Evolutionary conservation across 1,284 basidiomycete genomes (phyloP), one percentile per base, ranked within the genome.

Genomic region (Fomitopsis pinicola): DNA sequence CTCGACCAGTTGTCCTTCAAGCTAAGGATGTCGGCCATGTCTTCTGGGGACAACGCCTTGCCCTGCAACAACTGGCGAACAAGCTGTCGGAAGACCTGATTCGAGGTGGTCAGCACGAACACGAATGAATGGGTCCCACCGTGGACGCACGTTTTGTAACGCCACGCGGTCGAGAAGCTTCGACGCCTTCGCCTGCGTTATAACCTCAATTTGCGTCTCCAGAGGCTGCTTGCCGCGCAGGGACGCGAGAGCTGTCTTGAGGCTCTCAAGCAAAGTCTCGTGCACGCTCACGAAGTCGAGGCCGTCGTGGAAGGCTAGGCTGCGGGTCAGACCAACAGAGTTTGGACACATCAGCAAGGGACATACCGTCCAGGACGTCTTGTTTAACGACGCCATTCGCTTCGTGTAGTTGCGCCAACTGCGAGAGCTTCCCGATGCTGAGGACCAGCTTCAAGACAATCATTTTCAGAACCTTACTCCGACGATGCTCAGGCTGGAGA

Each of bases 371-470:
- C n/a, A 88, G 73, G 45, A 78, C 72, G 28, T 71, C 67, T 52
- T 86, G 81, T 54, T 86, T 81, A 28, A 77, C 65, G 1, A 72
- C 33, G 6, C 72, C 72, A 30, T 75, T 78, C 44, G 85, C 82
- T 59, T 91, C 86, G 64, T 89, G 86, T 62, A 89, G 72, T 62
- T 91, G 84, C 7, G 92, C 91, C 8, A 98, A 80, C 61, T 92
- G 86, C 0, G 91, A 81, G 6, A 99, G 83, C 76, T 98, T 98
- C 48, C 91, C 91, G 35, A 99, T 85, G 69, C 94, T 96, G 59
- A 97, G 83, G 82, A 95, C 89, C 55, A 97, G 79, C 93, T 97
- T 70, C 15, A 5, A 28, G 30, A 15, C 10, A 12, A 22, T 5
- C 10, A 5, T 22, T 3, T 3, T 50, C 35, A 38, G 35, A 35